Evolutionary conservation across 2,329 filamentous ascomycete genomes (phyloP).

Genomic region (Tolypocladium inflatum): DNA sequence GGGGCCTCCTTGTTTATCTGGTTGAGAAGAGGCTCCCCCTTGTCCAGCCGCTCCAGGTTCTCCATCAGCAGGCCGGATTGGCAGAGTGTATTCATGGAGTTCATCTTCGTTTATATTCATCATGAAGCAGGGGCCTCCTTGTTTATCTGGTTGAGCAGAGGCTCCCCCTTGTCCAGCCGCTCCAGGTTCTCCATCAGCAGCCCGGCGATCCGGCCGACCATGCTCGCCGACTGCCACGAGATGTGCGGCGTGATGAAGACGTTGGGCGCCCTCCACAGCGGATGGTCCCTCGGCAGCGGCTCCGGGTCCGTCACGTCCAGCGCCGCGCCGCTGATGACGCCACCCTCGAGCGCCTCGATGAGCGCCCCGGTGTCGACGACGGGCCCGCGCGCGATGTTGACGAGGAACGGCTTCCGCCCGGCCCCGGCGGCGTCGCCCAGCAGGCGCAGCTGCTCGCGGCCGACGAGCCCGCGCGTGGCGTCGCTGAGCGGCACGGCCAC

Average conservation of each 20-base stretch:
- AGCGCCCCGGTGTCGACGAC: slow-evolving; percentile 38
- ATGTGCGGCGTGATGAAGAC: slow-evolving; percentile 43
- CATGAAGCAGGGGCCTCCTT: no score
- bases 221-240: slow-evolving; percentile 20
- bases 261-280: slow-evolving; percentile 57
- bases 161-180: slow-evolving; percentile 13
- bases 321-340: slow-evolving; percentile 44
- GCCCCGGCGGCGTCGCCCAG: slow-evolving; percentile 9
- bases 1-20: background rate
- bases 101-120: background rate
- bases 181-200: slow-evolving; percentile 20
- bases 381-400: slow-evolving; percentile 53
- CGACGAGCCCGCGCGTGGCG: slow-evolving; percentile 29
- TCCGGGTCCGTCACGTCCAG: slow-evolving; percentile 67
- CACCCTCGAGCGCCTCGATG: slow-evolving; percentile 40
- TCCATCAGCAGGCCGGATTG: slow-evolving; percentile 15
- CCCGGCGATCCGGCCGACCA: slow-evolving; percentile 14
- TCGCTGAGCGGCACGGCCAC: slow-evolving; percentile 30
- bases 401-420: slow-evolving; percentile 36
- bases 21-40: slow-evolving; percentile 15
- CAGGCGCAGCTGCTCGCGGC: slow-evolving; percentile 31
- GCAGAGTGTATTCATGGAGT: background rate
- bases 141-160: slow-evolving; percentile 11
- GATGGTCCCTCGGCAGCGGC: slow-evolving; percentile 53
- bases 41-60: slow-evolving; percentile 18